Percentiles rank a stretch among this genome's conserved stretches.
Evolutionary conservation across 345 rosid genomes (phyloP).

Genomic region (Aquilaria sinensis): DNA sequence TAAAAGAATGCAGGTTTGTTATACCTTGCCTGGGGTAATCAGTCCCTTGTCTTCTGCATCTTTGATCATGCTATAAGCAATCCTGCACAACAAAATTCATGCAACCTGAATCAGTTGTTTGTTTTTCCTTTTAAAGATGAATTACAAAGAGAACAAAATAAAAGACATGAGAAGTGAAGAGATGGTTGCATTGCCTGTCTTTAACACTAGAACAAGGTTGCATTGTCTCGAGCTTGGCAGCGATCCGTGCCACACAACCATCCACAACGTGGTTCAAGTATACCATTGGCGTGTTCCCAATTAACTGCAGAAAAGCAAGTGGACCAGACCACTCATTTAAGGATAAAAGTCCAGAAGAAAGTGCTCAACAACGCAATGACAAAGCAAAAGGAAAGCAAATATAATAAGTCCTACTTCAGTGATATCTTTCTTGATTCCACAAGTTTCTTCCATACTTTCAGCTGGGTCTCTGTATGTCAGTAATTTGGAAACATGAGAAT

Average conservation of each 20-base stretch:
- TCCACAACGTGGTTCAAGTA: conserved; percentile 52
- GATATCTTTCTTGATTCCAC: conserved; percentile 46
- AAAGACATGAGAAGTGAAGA: neutral
- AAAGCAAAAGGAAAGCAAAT: neutral
- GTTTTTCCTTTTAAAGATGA: neutral
- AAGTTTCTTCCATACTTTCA: conserved; percentile 25
- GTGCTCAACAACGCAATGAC: neutral
- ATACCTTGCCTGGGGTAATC: conserved; percentile 59
- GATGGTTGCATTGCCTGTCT: conserved; percentile 28
- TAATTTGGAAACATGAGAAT: neutral
- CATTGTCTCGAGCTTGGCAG: conserved; percentile 66
- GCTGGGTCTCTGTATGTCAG: conserved; percentile 3
- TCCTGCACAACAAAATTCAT: conserved; percentile 16
- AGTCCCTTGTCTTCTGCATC: conserved; percentile 70
- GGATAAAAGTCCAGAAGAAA: neutral
- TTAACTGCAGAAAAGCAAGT: conserved; percentile 28
- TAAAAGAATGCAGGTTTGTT: neutral
- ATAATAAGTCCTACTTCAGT: conserved; percentile 36
- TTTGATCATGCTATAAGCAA: conserved; percentile 53
- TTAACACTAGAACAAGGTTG: conserved; percentile 47
- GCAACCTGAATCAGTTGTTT: neutral
- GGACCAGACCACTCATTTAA: neutral
- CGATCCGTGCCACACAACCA: conserved; percentile 56
- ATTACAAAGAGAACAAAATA: neutral
- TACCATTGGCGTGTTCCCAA: conserved; percentile 65